These are phyloP conservation scores for Gossypium anomalum DNA, from an alignment of 345 rosid genomes.

Conservation along the genomic window DNA sequence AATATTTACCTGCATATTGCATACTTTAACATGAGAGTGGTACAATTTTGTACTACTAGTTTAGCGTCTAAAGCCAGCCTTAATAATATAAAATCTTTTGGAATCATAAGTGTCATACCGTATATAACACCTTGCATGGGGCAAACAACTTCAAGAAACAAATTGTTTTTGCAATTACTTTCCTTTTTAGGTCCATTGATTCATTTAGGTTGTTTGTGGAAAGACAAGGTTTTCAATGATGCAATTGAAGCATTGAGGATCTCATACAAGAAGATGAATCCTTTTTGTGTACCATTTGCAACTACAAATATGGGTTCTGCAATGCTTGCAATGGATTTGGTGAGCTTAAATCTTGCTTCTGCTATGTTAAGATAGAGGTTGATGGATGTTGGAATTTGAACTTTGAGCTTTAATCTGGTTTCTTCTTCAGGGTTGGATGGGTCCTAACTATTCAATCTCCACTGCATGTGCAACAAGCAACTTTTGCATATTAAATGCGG, in stretches of 20 bases:
- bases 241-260: constrained; percentile 85
- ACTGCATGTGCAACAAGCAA: constrained; percentile 97
- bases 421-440: constrained; percentile 90
- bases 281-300: constrained; percentile 92
- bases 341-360: constrained; percentile 29
- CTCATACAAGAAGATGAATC: constrained; percentile 91
- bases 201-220: background rate
- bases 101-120: background rate
- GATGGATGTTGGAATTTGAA: constrained; percentile 11
- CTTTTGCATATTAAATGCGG: constrained; percentile 87
- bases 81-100: background rate
- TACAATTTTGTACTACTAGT: background rate
- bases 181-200: background rate
- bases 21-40: background rate
- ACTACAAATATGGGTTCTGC: constrained; percentile 99
- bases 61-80: background rate
- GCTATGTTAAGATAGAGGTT: background rate
- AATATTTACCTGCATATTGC: background rate
- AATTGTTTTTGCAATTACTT: background rate
- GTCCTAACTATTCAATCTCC: constrained; percentile 94
- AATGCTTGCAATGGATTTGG: constrained; percentile 98
- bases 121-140: background rate
- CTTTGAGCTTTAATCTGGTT: constrained; percentile 18
- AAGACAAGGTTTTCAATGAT: constrained; percentile 76
- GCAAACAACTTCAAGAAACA: background rate